Evolutionary conservation across 2,329 filamentous ascomycete species (phyloP).

Genomic region (Emergomyces africanus): DNA sequence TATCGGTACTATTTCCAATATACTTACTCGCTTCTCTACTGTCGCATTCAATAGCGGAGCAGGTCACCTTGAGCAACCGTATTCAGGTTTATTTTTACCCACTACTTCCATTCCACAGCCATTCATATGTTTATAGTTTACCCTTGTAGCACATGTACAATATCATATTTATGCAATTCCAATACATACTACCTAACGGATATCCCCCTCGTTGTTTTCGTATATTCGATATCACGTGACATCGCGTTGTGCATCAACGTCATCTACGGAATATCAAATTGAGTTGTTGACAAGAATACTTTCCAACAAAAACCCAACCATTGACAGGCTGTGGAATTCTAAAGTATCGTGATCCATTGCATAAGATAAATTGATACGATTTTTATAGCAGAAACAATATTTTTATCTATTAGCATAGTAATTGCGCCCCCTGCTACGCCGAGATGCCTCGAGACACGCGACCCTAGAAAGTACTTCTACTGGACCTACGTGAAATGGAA

Average conservation of each 20-base stretch:
- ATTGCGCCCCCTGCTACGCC: background rate
- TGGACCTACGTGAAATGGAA: constrained; percentile 20
- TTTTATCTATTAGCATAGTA: background rate
- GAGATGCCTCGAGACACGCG: background rate
- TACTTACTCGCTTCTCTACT: background rate
- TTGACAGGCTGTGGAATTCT: background rate
- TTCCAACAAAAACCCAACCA: background rate
- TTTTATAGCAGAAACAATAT: background rate
- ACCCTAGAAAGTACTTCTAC: background rate
- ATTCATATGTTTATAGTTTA: background rate
- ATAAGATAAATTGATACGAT: background rate
- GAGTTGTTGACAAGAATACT: background rate
- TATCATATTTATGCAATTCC: background rate
- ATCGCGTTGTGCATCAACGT: no score
- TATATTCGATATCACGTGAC: no score
- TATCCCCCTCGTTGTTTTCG: background rate
- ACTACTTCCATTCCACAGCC: background rate
- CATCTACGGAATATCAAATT: no score
- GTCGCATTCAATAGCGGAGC: background rate
- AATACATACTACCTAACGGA: no score
- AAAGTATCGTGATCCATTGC: background rate
- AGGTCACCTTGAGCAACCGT: background rate
- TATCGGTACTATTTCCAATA: background rate
- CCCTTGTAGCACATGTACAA: background rate
- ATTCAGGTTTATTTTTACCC: background rate